Evolutionary conservation across 768 basidiomycete genomes (phyloP).

Genomic region (Galerina marginata): DNA sequence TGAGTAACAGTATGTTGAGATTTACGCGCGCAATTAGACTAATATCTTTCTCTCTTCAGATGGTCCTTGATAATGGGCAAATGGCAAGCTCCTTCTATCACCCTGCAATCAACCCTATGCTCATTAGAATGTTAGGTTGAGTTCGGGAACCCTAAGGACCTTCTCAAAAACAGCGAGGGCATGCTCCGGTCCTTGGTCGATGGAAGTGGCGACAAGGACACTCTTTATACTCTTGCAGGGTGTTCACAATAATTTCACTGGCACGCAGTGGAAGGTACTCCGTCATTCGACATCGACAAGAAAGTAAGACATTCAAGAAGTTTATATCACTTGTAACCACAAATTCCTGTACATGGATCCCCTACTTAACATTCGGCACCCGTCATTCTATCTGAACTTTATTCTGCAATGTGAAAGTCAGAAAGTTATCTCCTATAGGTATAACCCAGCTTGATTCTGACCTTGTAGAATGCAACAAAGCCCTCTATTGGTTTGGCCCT

Average conservation of each 20-base stretch:
- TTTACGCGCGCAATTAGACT: neutral
- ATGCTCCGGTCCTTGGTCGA: conserved; percentile 59
- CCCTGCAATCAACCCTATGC: neutral
- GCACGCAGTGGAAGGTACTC: no score
- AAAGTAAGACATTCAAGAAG: no score
- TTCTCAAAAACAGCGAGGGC: conserved; percentile 57
- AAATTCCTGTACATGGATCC: no score
- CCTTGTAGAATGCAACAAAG: conserved; percentile 84
- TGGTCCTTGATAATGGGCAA: conserved; percentile 52
- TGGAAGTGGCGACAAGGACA: conserved; percentile 57
- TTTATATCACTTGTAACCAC: no score
- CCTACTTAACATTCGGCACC: no score
- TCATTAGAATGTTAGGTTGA: conserved; percentile 42
- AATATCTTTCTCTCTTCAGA: conserved; percentile 22
- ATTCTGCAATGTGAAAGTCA: no score
- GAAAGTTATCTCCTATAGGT: no score
- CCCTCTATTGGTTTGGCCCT: conserved; percentile 67
- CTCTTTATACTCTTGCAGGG: conserved; percentile 48
- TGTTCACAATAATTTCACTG: no score
- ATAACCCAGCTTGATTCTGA: conserved; percentile 17
- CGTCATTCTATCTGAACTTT: no score
- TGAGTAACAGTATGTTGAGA: conserved; percentile 25
- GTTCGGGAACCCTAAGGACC: conserved; percentile 53
- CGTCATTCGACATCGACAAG: no score
- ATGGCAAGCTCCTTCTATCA: conserved; percentile 28